Evolutionary conservation across 73 alveolate species (phyloP).

Genomic region (Blepharisma japonicum): DNA sequence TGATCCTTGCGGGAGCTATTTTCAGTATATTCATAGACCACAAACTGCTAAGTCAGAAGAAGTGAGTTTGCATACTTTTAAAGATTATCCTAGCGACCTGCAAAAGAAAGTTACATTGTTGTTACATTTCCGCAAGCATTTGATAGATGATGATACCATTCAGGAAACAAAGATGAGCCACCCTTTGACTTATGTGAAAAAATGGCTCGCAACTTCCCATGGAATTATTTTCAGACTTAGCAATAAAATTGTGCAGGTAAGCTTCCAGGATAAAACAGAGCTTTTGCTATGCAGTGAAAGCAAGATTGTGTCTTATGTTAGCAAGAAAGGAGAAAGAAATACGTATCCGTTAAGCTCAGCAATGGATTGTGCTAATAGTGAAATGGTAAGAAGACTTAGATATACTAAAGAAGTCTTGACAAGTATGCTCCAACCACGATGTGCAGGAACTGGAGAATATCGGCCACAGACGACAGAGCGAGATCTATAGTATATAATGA

Average conservation of each 20-base stretch:
- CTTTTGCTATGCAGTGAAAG: constrained; percentile 41
- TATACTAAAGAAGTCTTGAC: constrained; percentile 57
- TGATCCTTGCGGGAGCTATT: constrained; percentile 22
- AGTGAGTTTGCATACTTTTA: constrained; percentile 39
- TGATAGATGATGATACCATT: constrained; percentile 34
- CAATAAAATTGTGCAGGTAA: constrained; percentile 65
- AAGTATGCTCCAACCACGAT: constrained; percentile 31
- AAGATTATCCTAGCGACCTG: constrained; percentile 49
- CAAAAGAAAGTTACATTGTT: constrained; percentile 53
- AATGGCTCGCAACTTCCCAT: constrained; percentile 58
- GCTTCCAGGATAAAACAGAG: constrained; percentile 57
- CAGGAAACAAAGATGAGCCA: constrained; percentile 37
- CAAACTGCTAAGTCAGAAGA: constrained; percentile 59
- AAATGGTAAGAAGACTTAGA: constrained; percentile 57
- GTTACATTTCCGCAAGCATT: constrained; percentile 48
- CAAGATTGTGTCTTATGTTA: constrained; percentile 52
- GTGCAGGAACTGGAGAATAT: constrained; percentile 26
- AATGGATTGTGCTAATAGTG: constrained; percentile 43
- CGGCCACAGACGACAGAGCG: neutral
- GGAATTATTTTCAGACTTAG: constrained; percentile 71
- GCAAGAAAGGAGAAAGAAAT: constrained; percentile 48
- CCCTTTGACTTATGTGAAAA: constrained; percentile 51
- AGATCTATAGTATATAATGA: neutral
- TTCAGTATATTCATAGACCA: constrained; percentile 51
- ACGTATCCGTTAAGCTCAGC: constrained; percentile 49